Percentiles rank a stretch among this genome's conserved stretches.
phyloP scores from a whole-genome alignment of 176 grass and related monocot genomes.

The Avena insularis region DNA sequence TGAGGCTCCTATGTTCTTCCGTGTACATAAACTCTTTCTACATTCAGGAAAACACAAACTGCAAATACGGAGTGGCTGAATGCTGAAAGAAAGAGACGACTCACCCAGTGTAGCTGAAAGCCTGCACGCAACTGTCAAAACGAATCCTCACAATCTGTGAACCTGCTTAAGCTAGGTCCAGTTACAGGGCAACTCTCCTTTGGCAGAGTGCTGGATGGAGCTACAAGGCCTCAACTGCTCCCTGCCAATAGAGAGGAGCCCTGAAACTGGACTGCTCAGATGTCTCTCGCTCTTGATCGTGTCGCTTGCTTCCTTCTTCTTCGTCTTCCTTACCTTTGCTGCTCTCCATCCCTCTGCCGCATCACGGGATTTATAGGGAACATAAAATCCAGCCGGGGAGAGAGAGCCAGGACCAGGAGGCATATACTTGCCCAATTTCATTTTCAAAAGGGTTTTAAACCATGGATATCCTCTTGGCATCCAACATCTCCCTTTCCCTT shows the following conservation, averaged over 20 bases:
- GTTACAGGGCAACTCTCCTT: constrained; percentile 80
- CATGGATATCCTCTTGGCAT: constrained; percentile 70
- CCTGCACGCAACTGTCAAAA: not conserved
- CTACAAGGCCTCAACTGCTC: constrained; percentile 27
- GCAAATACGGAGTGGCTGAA: not conserved
- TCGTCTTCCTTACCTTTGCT: not conserved
- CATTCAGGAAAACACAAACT: constrained; percentile 23
- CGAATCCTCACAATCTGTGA: not conserved
- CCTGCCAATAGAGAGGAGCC: constrained; percentile 69
- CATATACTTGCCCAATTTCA: constrained; percentile 36
- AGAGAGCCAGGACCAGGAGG: not conserved
- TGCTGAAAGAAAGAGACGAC: not conserved
- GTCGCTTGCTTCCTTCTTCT: not conserved
- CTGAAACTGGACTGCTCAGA: constrained; percentile 55
- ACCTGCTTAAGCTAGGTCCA: constrained; percentile 52
- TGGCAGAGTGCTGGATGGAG: constrained; percentile 51
- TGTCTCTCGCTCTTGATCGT: constrained; percentile 2
- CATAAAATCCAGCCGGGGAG: constrained; percentile 4
- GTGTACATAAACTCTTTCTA: not conserved
- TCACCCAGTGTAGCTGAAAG: not conserved
- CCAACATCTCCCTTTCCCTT: constrained; percentile 49
- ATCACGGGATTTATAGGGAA: constrained; percentile 57
- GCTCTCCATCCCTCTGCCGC: constrained; percentile 31
- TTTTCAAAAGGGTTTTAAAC: constrained; percentile 59
- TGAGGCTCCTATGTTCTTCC: not conserved